Evolutionary conservation across 2,329 filamentous ascomycete genomes (phyloP).

Genomic region (Didymella exigua): DNA sequence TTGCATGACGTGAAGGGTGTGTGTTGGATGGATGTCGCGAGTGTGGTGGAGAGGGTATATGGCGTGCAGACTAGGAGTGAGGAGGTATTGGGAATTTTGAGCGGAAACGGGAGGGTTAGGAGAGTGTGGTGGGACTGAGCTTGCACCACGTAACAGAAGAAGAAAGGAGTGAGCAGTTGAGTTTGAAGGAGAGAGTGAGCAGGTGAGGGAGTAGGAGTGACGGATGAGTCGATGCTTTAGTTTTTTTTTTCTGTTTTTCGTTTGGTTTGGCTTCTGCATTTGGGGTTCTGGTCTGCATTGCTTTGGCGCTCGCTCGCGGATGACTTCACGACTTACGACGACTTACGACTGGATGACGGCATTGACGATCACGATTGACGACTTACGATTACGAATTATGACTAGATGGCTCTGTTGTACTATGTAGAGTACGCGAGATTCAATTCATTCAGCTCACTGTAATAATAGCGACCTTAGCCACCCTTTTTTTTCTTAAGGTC

Average conservation of each 20-base stretch:
- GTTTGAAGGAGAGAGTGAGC: background rate
- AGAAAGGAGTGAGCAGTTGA: too few relatives aligned
- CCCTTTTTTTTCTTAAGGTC: too few relatives aligned
- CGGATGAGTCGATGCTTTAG: background rate
- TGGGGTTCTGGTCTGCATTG: background rate
- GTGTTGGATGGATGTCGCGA: conserved; percentile 48
- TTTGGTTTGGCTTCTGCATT: background rate
- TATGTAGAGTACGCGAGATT: conserved; percentile 25
- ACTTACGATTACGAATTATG: conserved; percentile 19
- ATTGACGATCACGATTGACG: conserved; percentile 23
- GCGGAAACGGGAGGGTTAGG: conserved; percentile 42
- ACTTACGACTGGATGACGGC: background rate
- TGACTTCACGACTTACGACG: conserved; percentile 1
- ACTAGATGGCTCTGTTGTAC: conserved; percentile 17
- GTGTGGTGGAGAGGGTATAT: conserved; percentile 43
- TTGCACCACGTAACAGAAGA: too few relatives aligned
- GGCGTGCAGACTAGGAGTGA: conserved; percentile 42
- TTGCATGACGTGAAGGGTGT: conserved; percentile 42
- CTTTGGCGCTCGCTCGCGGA: background rate
- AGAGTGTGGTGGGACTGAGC: conserved; percentile 46
- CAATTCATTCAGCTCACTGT: conserved; percentile 1
- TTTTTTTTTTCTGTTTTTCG: background rate
- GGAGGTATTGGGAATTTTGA: conserved; percentile 45
- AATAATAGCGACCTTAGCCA: too few relatives aligned
- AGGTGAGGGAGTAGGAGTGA: too few relatives aligned